Evolutionary conservation across 164 flowering plant genomes (phyloP), one percentile per base, ranked within the genome.

Genomic region (Chimonanthus salicifolius): DNA sequence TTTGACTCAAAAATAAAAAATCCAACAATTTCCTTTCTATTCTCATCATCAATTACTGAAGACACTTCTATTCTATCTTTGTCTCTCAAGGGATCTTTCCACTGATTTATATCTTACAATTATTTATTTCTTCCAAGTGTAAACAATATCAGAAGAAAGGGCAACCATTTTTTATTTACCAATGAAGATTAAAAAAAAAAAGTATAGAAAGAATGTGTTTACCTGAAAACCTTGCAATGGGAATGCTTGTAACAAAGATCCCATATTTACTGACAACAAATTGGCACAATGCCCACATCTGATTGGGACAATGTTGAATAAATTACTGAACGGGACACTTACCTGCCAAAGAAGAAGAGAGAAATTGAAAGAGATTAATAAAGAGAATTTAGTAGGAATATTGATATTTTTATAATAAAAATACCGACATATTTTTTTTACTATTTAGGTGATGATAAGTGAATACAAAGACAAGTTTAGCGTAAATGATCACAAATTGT

Each of bases 281-380:
- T 89, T 91, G 33, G 88, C 76, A 72, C 98, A 93, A 76, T 91
- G 98, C 76, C 98, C 98, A 71, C 98, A 93, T 81, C 98, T 86
- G 11, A 93, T 91, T 2, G 98, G 89, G 70, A 90, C 94, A 1
- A 84, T 76, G 54, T 76, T 89, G 78, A 76, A 78, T 78, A 89
- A 11, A 77, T 79, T 88, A 74, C 45, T 82, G 83, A 87, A 72
- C 77, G 97, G 97, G 71, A 91, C 91, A 69, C 86, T 88, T 3
- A 93, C 98, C 98, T 92, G 89, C 69, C 64, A 68, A 33, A 72
- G 45, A 69, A 66, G 47, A 66, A 10, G 66, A 63, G 18, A 21
- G 21, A 21, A 63, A n/a, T 63, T 6, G 16, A 13, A 21, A 63
- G 44, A 21, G 33, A 33, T 33, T 33, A 33, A 33, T 33, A 33